Conservation (phyloP, 352 stramenopile genomes). For the Phytopythium mirpurense region DNA sequence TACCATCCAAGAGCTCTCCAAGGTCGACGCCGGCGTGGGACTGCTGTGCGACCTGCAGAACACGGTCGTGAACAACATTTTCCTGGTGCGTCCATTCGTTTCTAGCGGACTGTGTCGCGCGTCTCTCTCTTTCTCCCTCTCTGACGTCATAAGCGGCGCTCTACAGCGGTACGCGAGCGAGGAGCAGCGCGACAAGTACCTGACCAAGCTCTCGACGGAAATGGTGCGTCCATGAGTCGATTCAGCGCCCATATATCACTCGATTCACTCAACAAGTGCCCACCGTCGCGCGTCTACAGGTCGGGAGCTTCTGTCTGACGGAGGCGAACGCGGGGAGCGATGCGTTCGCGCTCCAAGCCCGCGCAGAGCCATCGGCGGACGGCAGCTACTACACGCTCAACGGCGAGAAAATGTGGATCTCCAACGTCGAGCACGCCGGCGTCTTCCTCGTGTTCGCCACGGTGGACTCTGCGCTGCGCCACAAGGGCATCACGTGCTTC, state of each 20-base stretch:
- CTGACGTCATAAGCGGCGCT: not conserved
- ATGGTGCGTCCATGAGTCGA: conserved; percentile 53
- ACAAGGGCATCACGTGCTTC: conserved; percentile 98
- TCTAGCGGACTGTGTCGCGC: conserved; percentile 62
- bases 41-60: conserved; percentile 96
- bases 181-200: conserved; percentile 85
- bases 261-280: conserved; percentile 44
- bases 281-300: too few species aligned
- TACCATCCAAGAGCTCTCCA: conserved; percentile 95
- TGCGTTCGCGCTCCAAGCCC: conserved; percentile 95
- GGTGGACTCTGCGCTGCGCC: conserved; percentile 86
- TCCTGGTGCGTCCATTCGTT: conserved; percentile 56
- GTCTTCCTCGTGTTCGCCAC: conserved; percentile 97
- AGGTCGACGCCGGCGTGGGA: conserved; percentile 92
- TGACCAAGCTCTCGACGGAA: conserved; percentile 71
- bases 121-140: too few species aligned
- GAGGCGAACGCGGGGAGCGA: conserved; percentile 94
- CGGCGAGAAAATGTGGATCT: conserved; percentile 98
- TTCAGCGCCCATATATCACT: conserved; percentile 77
- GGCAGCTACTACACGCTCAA: conserved; percentile 94
- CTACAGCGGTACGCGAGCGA: conserved; percentile 48
- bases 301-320: conserved; percentile 95
- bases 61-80: conserved; percentile 94
- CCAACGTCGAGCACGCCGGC: conserved; percentile 93
- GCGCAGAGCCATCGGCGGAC: conserved; percentile 79